Base-by-base conservation (phyloP, 2,329 filamentous ascomycete genomes). In the Hypoxylon sp. region DNA sequence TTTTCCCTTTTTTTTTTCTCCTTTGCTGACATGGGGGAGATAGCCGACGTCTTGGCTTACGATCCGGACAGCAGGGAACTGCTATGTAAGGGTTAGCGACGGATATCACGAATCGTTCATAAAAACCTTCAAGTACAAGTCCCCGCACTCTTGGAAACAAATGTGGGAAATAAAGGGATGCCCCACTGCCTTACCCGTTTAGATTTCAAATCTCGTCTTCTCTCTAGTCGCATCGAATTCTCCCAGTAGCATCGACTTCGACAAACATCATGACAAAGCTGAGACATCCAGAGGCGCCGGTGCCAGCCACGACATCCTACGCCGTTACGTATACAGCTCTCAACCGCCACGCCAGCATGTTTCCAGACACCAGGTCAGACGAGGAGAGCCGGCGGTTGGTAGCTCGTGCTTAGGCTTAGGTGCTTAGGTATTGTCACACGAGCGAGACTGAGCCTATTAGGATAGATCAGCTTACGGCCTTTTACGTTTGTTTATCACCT, bases 51-150 rank as follows among this genome's bases (percentile, higher is more conserved):
- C 61, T 59, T 64, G 51, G 46, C 55, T 41, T 50, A 24, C 59
- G 64, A 66, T 64, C 61, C 49, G n/a, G n/a, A n/a, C 38, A 48
- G 55, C 62, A 64, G 58, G 61, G 63, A 63, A 62, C 58, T n/a
- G n/a, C n/a, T n/a, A n/a, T n/a, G n/a, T n/a, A 62, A 61, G 60
- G 63, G 55, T 60, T 15, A 49, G 42, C 40, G 33, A 54, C 42
- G 41, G 27, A 55, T 41, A 58, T 60, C 52, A 50, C 21, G 41
- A 53, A 53, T 37, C 37, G 42, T 31, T 47, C 35, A 37, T 20
- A 24, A 24, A 21, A 24, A 51, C 29, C 47, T 55, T 55, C 49
- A 47, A 53, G 45, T n/a, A n/a, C n/a, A 46, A 49, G 58, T 53
- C 61, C 58, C 61, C 61, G 58, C 61, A 64, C 24, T 56, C 24